Evolutionary conservation across 768 basidiomycete genomes (phyloP).

Genomic region (Suillus discolor): DNA sequence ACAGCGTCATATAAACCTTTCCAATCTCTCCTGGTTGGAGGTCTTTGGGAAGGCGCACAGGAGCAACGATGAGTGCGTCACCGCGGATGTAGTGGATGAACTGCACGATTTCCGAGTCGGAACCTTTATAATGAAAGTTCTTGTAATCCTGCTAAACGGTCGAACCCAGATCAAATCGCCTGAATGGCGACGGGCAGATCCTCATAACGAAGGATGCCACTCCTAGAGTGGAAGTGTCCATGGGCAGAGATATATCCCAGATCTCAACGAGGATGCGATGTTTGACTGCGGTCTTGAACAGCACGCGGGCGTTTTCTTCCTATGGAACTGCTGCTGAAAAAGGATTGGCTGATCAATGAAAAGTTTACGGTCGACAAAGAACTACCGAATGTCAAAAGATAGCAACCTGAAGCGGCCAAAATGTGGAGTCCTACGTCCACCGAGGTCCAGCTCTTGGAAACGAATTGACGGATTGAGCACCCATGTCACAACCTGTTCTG

Average conservation of each 20-base stretch:
- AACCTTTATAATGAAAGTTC: slow-evolving; percentile 64
- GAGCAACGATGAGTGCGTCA: slow-evolving; percentile 57
- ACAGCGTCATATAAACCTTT: slow-evolving; percentile 47
- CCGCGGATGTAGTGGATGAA: slow-evolving; percentile 45
- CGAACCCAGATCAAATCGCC: neutral
- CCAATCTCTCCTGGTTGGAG: slow-evolving; percentile 47
- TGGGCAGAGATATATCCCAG: slow-evolving; percentile 62
- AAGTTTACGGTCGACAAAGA: neutral
- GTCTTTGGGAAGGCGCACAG: slow-evolving; percentile 62
- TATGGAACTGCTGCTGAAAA: slow-evolving; percentile 65
- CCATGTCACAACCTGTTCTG: neutral
- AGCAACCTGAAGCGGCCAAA: neutral
- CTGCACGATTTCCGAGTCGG: slow-evolving; percentile 75
- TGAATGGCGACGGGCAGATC: slow-evolving; percentile 27
- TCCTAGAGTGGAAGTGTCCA: slow-evolving; percentile 60
- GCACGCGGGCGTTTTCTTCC: slow-evolving; percentile 61
- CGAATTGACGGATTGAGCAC: neutral
- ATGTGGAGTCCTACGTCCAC: neutral
- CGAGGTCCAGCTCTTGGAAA: neutral
- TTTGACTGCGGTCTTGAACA: slow-evolving; percentile 53
- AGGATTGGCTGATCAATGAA: slow-evolving; percentile 47
- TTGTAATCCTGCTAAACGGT: slow-evolving; percentile 58
- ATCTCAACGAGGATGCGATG: slow-evolving; percentile 67
- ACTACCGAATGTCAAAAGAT: neutral
- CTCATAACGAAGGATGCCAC: slow-evolving; percentile 48